Evolutionary conservation across 306 rosid genomes (phyloP).

Genomic region (Urtica urens): DNA sequence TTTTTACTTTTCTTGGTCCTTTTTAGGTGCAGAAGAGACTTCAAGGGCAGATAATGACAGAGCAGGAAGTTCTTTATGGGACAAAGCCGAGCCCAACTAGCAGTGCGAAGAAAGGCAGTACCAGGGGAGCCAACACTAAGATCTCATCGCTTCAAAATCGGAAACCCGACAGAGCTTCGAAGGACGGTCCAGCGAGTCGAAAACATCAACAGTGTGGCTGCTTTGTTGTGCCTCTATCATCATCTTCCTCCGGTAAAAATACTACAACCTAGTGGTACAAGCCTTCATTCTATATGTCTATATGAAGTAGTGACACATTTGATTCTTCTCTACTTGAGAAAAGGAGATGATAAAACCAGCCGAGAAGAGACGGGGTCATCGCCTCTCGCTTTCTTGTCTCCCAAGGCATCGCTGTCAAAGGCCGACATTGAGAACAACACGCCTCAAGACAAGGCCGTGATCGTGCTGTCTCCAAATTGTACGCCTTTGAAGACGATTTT

Average conservation of each 20-base stretch:
- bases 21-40: conserved; percentile 33
- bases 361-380: too few species aligned
- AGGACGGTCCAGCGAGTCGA: conserved; percentile 21
- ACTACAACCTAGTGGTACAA: too few species aligned
- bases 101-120: conserved; percentile 21
- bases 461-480: too few species aligned
- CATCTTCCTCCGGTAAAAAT: conserved; percentile 26
- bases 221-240: conserved; percentile 24
- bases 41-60: conserved; percentile 35
- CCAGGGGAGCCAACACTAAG: conserved; percentile 37
- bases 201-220: conserved; percentile 24
- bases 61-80: conserved; percentile 51
- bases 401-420: conserved; percentile 23
- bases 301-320: too few species aligned
- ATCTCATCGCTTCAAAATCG: conserved; percentile 41
- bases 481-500: conserved; percentile 35
- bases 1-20: not conserved
- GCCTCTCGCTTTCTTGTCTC: conserved; percentile 50
- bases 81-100: conserved; percentile 34
- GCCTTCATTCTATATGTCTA: too few species aligned
- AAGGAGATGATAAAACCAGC: too few species aligned
- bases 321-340: too few species aligned
- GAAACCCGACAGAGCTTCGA: conserved; percentile 33
- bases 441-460: too few species aligned
- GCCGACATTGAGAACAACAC: conserved; percentile 29